Percentiles rank a stretch among this genome's conserved stretches.
These are phyloP conservation scores for Rhodomyrtus tomentosa DNA, from an alignment of 345 rosid genomes.

Conservation along the genomic window DNA sequence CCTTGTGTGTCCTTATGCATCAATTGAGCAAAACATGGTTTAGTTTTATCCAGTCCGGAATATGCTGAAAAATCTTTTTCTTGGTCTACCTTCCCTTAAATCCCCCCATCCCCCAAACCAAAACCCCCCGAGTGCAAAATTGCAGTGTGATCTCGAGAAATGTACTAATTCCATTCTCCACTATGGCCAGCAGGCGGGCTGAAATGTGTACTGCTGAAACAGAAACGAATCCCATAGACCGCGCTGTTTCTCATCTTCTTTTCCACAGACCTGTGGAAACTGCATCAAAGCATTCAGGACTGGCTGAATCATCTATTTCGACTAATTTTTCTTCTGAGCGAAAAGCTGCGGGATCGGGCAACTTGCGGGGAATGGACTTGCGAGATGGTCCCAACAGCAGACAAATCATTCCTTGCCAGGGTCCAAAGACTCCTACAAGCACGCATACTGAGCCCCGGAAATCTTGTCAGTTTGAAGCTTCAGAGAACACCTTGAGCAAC, in stretches of 20 bases:
- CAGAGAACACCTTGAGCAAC: neutral
- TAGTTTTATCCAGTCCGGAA: neutral
- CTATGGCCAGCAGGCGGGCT: conserved; percentile 24
- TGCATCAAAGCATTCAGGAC: conserved; percentile 34
- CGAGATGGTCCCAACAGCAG: conserved; percentile 12
- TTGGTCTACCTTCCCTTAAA: neutral
- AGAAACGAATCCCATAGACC: conserved; percentile 79
- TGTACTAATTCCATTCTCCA: neutral
- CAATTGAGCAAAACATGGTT: neutral
- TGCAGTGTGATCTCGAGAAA: neutral
- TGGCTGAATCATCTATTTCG: conserved; percentile 50
- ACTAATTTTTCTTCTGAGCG: conserved; percentile 24
- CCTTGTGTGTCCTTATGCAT: neutral
- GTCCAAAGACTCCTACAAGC: conserved; percentile 5
- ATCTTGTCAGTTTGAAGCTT: neutral
- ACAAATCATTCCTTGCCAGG: conserved; percentile 20
- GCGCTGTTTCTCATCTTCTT: conserved; percentile 81
- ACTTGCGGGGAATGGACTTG: conserved; percentile 12
- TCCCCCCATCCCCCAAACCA: too few species aligned
- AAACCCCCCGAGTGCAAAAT: neutral
- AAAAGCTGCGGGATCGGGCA: conserved; percentile 9
- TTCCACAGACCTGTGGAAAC: conserved; percentile 61
- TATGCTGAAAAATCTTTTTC: neutral
- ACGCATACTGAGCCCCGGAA: neutral
- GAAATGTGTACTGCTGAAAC: conserved; percentile 55